Evolutionary conservation across 768 basidiomycete species (phyloP), one percentile per base, ranked within the genome.

Genomic region (Leccinum truebloodii): DNA sequence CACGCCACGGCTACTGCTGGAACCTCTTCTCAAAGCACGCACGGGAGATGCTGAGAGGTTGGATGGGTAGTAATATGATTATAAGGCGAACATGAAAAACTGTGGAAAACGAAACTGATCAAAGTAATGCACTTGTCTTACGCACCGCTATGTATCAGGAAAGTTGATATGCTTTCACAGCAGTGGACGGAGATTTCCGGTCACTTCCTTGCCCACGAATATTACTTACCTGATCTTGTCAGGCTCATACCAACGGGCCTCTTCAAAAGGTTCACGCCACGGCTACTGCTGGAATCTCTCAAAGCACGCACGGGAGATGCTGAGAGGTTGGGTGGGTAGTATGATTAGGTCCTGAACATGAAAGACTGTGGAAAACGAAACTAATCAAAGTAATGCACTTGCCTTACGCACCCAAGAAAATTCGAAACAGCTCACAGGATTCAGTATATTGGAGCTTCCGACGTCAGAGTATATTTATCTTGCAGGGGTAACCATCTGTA

Each of bases 201-300:
- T 50, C 9, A 55, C 69, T 63, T 34, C 18, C 8, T 39, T 69
- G 16, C 69, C 69, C 69, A 52, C 69, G 69, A 20, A 71, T 59
- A 12, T 71, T 65, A 26, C 62, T 46, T 65, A 22, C 62, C 60
- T 16, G 66, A 59, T 32, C 39, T 0, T 46, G 28, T 55, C 54
- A 10, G 57, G 57, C 12, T 20, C 5, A 28, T 48, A 69, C 26
- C 67, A 64, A 26, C 64, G 69, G 10, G 28, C 54, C 1, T n/a
- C 46, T 14, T 64, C 67, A 30, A 59, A 35, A 12, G 37, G 9
- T 12, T 46, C 41, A 20, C 18, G 41, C n/a, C 3, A 16, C 58
- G 0, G 39, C 64, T 20, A 69, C 57, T 10, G 50, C 63, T 7
- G 35, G 58, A n/a, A 71, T 44, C 24, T 66, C 30, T 7, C 41